Conservation (phyloP, 768 basidiomycete genomes). For the Lentinula lateritia region DNA sequence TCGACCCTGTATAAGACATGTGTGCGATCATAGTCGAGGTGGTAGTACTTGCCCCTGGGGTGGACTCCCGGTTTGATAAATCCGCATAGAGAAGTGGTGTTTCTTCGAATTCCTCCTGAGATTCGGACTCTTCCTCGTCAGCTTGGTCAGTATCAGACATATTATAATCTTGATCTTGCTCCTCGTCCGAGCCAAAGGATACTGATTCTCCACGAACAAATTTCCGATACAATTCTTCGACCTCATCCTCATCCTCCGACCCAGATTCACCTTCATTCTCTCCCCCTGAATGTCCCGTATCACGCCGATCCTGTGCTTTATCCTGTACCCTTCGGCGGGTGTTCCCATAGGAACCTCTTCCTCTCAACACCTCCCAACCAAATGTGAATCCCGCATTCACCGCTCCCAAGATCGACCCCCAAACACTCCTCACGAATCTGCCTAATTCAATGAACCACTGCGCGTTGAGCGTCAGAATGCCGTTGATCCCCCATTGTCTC, state of each 20-base stretch:
- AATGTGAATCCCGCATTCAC: conserved; percentile 1
- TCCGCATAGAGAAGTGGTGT: conserved; percentile 49
- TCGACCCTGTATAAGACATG: conserved; percentile 31
- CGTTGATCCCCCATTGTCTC: conserved; percentile 6
- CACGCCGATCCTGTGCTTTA: conserved; percentile 2
- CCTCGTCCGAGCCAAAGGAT: conserved; percentile 31
- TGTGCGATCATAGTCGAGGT: conserved; percentile 52
- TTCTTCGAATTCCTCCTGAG: conserved; percentile 29
- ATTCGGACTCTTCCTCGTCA: conserved; percentile 20
- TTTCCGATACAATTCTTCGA: conserved; percentile 41
- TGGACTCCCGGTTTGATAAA: conserved; percentile 26
- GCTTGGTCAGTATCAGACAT: conserved; percentile 15
- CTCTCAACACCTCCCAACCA: conserved; percentile 14
- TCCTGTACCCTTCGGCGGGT: not conserved
- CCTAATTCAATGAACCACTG: conserved; percentile 2
- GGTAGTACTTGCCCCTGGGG: conserved; percentile 21
- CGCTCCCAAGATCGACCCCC: not conserved
- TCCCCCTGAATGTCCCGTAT: conserved; percentile 19
- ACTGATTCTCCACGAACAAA: conserved; percentile 58
- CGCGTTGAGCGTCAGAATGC: conserved; percentile 3
- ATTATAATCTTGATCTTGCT: conserved; percentile 20
- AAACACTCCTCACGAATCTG: not conserved
- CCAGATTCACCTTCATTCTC: conserved; percentile 10
- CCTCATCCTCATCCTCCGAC: conserved; percentile 18
- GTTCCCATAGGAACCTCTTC: not conserved